A percentile compares a stretch with the other conserved stretches of the same genome.
These are phyloP conservation scores for Litsea cubeba DNA, from an alignment of 164 flowering plant species.

Conservation along the genomic window DNA sequence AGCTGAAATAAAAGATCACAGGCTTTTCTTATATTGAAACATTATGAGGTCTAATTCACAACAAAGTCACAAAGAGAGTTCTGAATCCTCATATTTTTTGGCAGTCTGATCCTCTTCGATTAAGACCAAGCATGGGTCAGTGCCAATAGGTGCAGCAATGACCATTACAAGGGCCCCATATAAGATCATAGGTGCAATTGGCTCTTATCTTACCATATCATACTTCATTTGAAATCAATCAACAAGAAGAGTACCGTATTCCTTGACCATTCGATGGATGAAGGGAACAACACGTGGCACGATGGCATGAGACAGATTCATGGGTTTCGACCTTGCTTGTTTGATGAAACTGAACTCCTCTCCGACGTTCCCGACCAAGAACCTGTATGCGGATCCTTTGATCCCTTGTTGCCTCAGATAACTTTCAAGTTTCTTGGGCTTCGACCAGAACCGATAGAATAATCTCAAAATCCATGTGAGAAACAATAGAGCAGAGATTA, in stretches of 20 bases:
- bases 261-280: background rate
- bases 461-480: background rate
- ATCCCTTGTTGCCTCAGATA: slow-evolving; percentile 11
- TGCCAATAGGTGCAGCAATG: too few species aligned
- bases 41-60: too few species aligned
- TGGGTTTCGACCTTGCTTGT: slow-evolving; percentile 13
- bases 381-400: slow-evolving; percentile 11
- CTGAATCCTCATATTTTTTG: too few species aligned
- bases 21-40: too few species aligned
- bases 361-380: background rate
- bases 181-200: too few species aligned
- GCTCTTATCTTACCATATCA: too few species aligned
- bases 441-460: background rate
- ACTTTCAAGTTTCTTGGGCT: slow-evolving; percentile 3
- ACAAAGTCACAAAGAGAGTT: too few species aligned
- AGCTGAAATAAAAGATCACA: too few species aligned
- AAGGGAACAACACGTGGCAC: slow-evolving; percentile 14
- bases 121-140: too few species aligned
- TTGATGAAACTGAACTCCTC: background rate
- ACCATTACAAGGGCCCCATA: too few species aligned
- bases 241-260: slow-evolving; percentile 11
- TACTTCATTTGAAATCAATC: too few species aligned
- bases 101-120: too few species aligned
- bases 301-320: slow-evolving; percentile 11
- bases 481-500: background rate